Conservation (phyloP, 1,284 basidiomycete species). For the Calocybe gambosa region DNA sequence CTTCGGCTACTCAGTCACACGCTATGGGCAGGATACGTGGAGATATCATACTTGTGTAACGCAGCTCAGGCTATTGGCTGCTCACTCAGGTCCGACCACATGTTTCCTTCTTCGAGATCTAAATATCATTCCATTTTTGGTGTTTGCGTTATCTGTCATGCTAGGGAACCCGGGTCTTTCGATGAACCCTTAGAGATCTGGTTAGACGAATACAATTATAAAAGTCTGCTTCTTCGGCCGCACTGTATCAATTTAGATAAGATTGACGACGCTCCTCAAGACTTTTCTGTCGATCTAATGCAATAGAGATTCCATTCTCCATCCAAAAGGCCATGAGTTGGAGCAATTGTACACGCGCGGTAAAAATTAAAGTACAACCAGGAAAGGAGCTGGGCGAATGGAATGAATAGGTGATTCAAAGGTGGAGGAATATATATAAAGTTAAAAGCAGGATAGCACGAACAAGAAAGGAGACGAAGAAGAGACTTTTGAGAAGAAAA, state of each 20-base stretch:
- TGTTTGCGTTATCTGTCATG: background rate
- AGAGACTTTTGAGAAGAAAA: conserved; percentile 1
- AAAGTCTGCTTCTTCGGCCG: background rate
- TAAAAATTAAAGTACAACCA: conserved; percentile 16
- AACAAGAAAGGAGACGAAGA: conserved; percentile 1
- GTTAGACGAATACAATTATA: background rate
- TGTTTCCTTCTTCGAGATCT: background rate
- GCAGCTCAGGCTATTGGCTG: background rate
- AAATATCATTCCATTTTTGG: background rate
- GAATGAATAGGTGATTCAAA: conserved; percentile 7
- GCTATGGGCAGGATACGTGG: background rate
- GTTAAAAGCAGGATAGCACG: conserved; percentile 10
- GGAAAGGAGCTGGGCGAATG: conserved; percentile 1
- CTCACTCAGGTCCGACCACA: background rate
- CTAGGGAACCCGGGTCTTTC: background rate
- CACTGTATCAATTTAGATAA: background rate
- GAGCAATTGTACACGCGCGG: conserved; percentile 18
- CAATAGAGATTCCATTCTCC: conserved; percentile 12
- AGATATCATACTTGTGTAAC: background rate
- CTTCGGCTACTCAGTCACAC: no score
- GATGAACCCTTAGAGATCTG: background rate
- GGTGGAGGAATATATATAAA: conserved; percentile 10
- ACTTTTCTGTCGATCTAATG: background rate
- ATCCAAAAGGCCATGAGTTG: conserved; percentile 17
- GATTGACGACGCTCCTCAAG: background rate